These are phyloP conservation scores for Hemileccinum rubropunctum DNA, from an alignment of 768 basidiomycete species.

Conservation along the genomic window DNA sequence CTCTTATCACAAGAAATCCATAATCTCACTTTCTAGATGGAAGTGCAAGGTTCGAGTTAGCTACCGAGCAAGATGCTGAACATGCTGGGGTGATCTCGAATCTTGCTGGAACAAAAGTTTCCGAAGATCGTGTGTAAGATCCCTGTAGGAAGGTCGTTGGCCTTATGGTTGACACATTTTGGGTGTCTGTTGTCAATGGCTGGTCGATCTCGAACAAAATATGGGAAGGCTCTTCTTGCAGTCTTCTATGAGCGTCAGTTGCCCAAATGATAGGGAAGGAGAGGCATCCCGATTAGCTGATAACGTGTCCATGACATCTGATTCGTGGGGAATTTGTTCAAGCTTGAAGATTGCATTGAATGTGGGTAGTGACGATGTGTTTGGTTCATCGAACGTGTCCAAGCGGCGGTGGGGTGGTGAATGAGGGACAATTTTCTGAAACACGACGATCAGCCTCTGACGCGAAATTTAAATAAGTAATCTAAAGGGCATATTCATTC, in stretches of 20 bases:
- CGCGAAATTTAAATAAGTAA: too few species aligned
- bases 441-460: too few species aligned
- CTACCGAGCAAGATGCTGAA: too few species aligned
- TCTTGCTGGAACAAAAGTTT: background rate
- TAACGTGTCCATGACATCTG: background rate
- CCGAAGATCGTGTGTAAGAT: background rate
- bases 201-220: background rate
- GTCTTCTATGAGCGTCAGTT: background rate
- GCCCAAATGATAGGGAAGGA: background rate
- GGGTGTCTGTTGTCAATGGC: background rate
- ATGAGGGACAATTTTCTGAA: too few species aligned
- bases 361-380: background rate
- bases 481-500: too few species aligned
- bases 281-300: too few species aligned
- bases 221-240: background rate
- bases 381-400: background rate
- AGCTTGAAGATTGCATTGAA: background rate
- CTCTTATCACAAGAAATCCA: too few species aligned
- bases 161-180: background rate
- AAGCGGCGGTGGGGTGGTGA: too few species aligned
- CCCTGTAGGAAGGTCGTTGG: background rate
- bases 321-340: background rate
- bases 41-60: too few species aligned
- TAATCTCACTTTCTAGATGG: too few species aligned
- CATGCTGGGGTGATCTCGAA: too few species aligned